Percentiles rank a stretch among this genome's conserved stretches.
These are phyloP conservation scores for Kappamyces sp. DNA, from an alignment of 192 early-diverging fungal genomes.

Conservation along the genomic window DNA sequence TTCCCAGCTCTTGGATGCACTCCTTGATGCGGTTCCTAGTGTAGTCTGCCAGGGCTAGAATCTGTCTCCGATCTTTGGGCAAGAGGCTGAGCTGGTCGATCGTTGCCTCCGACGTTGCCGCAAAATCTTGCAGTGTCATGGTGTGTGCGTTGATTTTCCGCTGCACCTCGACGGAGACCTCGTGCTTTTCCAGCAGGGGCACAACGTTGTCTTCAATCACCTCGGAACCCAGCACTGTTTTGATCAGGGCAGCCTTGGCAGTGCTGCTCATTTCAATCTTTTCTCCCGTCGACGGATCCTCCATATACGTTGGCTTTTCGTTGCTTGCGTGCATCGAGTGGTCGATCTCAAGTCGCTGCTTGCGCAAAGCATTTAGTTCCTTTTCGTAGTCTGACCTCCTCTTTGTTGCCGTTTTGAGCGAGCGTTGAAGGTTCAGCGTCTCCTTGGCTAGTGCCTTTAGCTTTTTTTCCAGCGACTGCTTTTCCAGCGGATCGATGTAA, in stretches of 20 bases:
- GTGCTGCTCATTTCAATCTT: slow-evolving; percentile 26
- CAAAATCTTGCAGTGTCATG: slow-evolving; percentile 39
- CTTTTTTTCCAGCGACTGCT: slow-evolving; percentile 29
- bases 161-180: slow-evolving; percentile 32
- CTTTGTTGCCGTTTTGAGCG: slow-evolving; percentile 25
- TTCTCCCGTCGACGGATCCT: slow-evolving; percentile 35
- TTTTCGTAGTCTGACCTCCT: slow-evolving; percentile 32
- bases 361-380: slow-evolving; percentile 22
- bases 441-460: slow-evolving; percentile 25
- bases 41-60: slow-evolving; percentile 45
- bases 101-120: slow-evolving; percentile 26
- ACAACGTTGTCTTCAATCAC: slow-evolving; percentile 27
- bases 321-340: slow-evolving; percentile 8
- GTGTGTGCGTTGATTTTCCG: slow-evolving; percentile 20
- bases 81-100: slow-evolving; percentile 32
- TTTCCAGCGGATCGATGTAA: slow-evolving; percentile 25
- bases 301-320: slow-evolving; percentile 17
- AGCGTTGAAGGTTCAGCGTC: slow-evolving; percentile 17
- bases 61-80: slow-evolving; percentile 38
- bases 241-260: slow-evolving; percentile 29
- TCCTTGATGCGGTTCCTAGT: slow-evolving; percentile 47
- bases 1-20: slow-evolving; percentile 40
- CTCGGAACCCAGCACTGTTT: slow-evolving; percentile 38
- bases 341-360: slow-evolving; percentile 39
- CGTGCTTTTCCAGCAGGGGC: slow-evolving; percentile 39